A percentile compares a stretch with the other conserved stretches of the same genome.
These are phyloP conservation scores for Cutaneotrichosporon sp. DNA, from an alignment of 1,284 basidiomycete species.

Conservation along the genomic window DNA sequence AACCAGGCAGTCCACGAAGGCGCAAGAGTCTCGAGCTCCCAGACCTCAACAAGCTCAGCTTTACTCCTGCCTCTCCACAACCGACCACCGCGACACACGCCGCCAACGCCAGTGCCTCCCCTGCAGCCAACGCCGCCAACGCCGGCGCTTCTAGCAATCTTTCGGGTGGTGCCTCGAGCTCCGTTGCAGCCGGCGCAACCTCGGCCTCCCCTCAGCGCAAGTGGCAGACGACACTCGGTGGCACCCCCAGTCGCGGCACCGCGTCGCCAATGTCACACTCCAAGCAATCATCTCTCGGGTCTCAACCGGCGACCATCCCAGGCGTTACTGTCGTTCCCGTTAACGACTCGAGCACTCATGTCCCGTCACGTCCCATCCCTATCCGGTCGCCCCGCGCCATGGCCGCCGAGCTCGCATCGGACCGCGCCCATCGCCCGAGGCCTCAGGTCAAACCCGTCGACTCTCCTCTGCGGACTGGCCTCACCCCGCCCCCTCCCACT, in stretches of 20 bases:
- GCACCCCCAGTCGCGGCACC: background rate
- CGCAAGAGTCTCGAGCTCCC: conserved; percentile 48
- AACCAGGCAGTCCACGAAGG: conserved; percentile 37
- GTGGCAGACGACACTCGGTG: conserved; percentile 11
- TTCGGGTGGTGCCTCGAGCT: background rate
- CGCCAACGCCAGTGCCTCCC: conserved; percentile 20
- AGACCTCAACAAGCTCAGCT: conserved; percentile 46
- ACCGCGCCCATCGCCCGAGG: conserved; percentile 9
- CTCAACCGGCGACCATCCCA: background rate
- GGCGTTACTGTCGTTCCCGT: conserved; percentile 20
- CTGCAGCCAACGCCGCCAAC: background rate
- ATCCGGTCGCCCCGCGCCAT: conserved; percentile 18
- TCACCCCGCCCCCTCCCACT: conserved; percentile 29
- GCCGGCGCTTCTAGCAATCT: background rate
- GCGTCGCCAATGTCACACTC: conserved; percentile 25
- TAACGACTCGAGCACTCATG: conserved; percentile 19
- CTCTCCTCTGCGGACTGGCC: conserved; percentile 18
- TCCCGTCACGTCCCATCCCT: conserved; percentile 20
- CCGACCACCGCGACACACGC: conserved; percentile 41
- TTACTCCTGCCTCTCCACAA: conserved; percentile 43
- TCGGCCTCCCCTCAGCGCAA: conserved; percentile 1
- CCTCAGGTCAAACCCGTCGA: conserved; percentile 17
- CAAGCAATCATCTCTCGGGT: background rate
- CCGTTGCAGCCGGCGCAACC: background rate
- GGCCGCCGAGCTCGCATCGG: background rate